phyloP scores from a whole-genome alignment of 2,329 filamentous ascomycete species.

The Talaromyces sp. region DNA sequence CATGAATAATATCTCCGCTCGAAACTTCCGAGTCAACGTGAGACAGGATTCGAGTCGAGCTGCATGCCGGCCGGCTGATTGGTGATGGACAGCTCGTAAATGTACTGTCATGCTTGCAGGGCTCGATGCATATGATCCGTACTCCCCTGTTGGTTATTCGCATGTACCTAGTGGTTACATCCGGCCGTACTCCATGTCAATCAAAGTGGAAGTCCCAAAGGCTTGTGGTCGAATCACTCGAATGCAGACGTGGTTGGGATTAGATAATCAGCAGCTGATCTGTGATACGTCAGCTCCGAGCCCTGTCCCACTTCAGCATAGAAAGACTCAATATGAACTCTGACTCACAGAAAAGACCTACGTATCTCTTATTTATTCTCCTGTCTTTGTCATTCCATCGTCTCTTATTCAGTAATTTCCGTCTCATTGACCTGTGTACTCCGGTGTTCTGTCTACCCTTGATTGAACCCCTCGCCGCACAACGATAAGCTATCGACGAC shows the following conservation, averaged over 20 bases:
- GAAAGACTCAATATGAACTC: background rate
- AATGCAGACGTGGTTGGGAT: background rate
- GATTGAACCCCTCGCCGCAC: background rate
- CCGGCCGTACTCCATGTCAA: background rate
- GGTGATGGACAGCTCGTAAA: background rate
- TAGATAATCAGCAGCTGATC: background rate
- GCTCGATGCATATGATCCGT: background rate
- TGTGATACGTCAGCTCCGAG: background rate
- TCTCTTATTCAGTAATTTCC: background rate
- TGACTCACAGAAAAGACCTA: background rate
- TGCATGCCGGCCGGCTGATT: background rate
- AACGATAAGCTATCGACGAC: constrained; percentile 3
- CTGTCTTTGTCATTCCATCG: background rate
- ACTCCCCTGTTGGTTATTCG: background rate
- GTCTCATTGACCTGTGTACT: background rate
- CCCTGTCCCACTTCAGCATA: background rate
- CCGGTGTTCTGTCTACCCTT: background rate
- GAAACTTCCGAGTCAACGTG: background rate
- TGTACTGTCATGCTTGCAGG: constrained; percentile 1
- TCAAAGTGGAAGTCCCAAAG: too few species aligned
- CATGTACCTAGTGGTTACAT: background rate
- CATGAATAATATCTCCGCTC: background rate
- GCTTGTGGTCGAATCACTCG: background rate
- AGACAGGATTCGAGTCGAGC: background rate
- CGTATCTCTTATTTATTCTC: background rate